A percentile compares a stretch with the other conserved stretches of the same genome.
Conservation (phyloP, 257 asterid genomes). For the Solanum okadae region DNA sequence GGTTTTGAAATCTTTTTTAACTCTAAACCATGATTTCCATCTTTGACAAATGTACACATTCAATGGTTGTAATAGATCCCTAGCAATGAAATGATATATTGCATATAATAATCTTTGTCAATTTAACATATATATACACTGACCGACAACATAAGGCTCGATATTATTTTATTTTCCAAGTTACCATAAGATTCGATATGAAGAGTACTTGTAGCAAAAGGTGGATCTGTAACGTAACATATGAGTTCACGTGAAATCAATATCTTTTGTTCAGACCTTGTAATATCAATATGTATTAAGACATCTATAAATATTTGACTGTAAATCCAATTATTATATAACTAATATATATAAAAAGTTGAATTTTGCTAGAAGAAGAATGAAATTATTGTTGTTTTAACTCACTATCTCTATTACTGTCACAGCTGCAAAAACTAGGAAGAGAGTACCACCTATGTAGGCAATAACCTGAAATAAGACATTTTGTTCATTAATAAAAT, state of each 20-base stretch:
- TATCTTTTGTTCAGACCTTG: not conserved
- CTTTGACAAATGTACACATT: not conserved
- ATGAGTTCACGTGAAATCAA: not conserved
- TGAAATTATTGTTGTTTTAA: not conserved
- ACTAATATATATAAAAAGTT: not conserved
- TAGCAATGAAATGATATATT: not conserved
- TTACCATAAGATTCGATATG: not conserved
- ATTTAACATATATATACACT: not conserved
- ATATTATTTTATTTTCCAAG: not conserved
- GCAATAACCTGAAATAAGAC: constrained; percentile 45
- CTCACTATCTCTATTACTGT: constrained; percentile 56
- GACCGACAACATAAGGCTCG: no score
- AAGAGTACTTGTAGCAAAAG: not conserved
- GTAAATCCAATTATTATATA: not conserved
- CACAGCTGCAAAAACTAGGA: constrained; percentile 72
- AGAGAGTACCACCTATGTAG: constrained; percentile 74
- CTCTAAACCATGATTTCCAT: not conserved
- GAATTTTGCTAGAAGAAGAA: not conserved
- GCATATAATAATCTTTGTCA: not conserved
- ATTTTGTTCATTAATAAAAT: not conserved
- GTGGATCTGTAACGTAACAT: no score
- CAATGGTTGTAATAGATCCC: not conserved
- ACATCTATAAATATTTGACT: not conserved
- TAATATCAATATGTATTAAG: not conserved
- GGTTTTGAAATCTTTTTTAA: not conserved